Base-by-base conservation (phyloP, 2,329 filamentous ascomycete genomes). In the Paraphaeosphaeria minitans region DNA sequence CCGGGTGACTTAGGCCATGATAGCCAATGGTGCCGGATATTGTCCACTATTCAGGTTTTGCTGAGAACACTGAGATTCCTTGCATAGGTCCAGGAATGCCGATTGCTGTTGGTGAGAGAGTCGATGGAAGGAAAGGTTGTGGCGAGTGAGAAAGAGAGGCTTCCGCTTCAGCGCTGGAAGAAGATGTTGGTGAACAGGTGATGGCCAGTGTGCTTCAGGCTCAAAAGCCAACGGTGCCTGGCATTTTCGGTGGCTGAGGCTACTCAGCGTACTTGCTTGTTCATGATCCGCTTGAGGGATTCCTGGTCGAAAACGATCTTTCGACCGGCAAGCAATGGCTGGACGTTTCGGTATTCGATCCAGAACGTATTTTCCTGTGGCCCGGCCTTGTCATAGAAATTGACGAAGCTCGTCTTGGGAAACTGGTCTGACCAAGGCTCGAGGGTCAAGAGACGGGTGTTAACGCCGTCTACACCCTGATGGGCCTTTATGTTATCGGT, bases 301-400 rank as follows among this genome's bases (percentile, higher is more conserved):
- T 35, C 22, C 35, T 21, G 29, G 46, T 65, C 52, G 22, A 66
- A 59, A 33, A 54, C 56, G 27, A 66, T 39, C 4, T n/a, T 39
- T 16, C 6, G 49, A 19, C 19, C 31, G 2, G 31, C 24, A n/a
- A 6, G 19, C 47, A 60, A 70, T 12, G 24, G 2, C 4, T 42
- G 31, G 37, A 72, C 61, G 47, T 67, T 35, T 24, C 59, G 22
- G 51, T 59, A 63, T 58, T 71, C 67, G 49, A 71, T 62, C 2
- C 43, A 10, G 39, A 62, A 60, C 3, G 1, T 48, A 27, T 14
- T 62, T 27, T 6, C 24, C 24, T 27, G 24, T 6, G 24, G 24
- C 3, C 24, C 24, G 24, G 24, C 24, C 24, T 27, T 56, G 0
- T 14, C 24, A 2, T 54, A 58, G 42, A 68, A 57, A 39, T 70